Percentiles rank a stretch among this genome's conserved stretches.
phyloP scores from a whole-genome alignment of 2,329 filamentous ascomycete genomes.

The Emmonsiellopsis sp. region DNA sequence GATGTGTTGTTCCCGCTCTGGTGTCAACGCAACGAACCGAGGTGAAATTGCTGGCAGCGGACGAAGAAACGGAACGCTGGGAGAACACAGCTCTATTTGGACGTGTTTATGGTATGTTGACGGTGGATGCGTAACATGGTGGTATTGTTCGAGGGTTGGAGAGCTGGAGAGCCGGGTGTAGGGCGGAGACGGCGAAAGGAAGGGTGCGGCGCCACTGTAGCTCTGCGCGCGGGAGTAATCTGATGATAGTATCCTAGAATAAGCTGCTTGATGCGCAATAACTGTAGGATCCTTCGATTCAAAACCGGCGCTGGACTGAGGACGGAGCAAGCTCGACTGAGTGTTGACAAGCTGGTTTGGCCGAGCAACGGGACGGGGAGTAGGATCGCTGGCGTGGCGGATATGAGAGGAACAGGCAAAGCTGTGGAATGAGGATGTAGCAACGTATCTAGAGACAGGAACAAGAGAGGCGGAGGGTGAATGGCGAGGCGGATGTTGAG shows the following conservation, averaged over 20 bases:
- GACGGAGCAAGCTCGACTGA: background rate
- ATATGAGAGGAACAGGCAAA: background rate
- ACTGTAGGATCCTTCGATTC: no score
- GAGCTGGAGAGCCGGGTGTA: background rate
- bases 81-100: background rate
- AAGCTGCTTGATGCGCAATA: background rate
- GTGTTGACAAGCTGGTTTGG: background rate
- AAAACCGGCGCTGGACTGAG: no score
- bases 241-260: background rate
- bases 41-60: background rate
- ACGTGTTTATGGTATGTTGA: background rate
- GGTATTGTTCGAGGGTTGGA: background rate
- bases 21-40: background rate
- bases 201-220: background rate
- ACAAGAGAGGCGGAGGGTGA: background rate
- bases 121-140: background rate
- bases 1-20: background rate
- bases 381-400: background rate
- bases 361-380: background rate
- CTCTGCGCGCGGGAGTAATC: background rate
- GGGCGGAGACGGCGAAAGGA: background rate
- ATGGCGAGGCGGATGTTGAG: background rate
- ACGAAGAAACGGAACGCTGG: background rate
- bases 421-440: background rate
- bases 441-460: background rate